Evolutionary conservation across 305 asterid species (phyloP).

Genomic region (Solanum chacoense): DNA sequence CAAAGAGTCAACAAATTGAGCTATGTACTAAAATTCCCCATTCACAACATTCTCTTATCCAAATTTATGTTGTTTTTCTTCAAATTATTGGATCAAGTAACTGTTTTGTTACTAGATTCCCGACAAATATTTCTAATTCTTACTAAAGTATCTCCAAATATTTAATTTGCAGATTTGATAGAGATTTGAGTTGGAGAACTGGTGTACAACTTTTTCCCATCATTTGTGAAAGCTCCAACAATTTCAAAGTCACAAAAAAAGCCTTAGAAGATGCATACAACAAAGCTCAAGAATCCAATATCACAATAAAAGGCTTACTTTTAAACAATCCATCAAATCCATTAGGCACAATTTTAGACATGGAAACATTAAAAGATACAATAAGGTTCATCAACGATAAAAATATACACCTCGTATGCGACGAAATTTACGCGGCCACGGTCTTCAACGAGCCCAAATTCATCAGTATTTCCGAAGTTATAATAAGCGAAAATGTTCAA

Average conservation of each 20-base stretch:
- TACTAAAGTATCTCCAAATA: not conserved
- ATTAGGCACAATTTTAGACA: constrained; percentile 52
- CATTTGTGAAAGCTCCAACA: constrained; percentile 42
- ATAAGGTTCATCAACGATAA: constrained; percentile 32
- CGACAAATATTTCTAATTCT: not conserved
- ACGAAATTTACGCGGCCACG: constrained; percentile 28
- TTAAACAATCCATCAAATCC: constrained; percentile 82
- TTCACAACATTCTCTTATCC: not conserved
- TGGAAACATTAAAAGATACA: constrained; percentile 31
- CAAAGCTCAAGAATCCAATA: constrained; percentile 38
- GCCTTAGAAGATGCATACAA: constrained; percentile 53
- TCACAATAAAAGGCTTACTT: constrained; percentile 50
- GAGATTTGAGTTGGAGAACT: constrained; percentile 81
- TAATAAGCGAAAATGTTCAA: constrained; percentile 2
- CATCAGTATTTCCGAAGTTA: constrained; percentile 12
- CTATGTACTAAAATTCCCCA: not conserved
- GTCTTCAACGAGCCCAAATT: not conserved
- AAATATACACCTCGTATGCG: constrained; percentile 59
- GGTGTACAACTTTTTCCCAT: constrained; percentile 50
- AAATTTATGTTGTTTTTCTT: not conserved
- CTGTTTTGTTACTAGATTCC: not conserved
- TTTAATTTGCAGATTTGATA: constrained; percentile 42
- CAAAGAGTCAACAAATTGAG: not conserved
- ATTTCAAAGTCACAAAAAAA: constrained; percentile 38
- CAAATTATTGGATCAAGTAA: not conserved